Conservation (phyloP, 108 stramenopile species). For the Pseudonitzschia multistriata region DNA sequence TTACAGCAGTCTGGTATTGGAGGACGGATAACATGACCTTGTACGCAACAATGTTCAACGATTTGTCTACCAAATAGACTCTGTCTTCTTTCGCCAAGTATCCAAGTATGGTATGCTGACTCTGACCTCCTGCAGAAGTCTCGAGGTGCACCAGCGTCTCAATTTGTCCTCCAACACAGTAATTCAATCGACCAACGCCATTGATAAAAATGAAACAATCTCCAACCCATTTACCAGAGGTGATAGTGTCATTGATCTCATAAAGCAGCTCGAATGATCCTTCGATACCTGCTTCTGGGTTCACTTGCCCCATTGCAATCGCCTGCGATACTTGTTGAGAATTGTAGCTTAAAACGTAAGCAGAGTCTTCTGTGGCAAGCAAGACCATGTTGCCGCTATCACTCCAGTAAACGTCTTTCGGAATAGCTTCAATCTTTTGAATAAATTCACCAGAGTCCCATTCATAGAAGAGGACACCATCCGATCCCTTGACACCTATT, state of each 20-base stretch:
- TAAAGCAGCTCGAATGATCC: constrained; percentile 93
- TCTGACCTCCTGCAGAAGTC: constrained; percentile 73
- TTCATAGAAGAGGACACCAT: constrained; percentile 93
- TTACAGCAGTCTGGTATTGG: constrained; percentile 99
- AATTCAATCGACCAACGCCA: constrained; percentile 87
- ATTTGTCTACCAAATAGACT: constrained; percentile 94
- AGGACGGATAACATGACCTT: constrained; percentile 88
- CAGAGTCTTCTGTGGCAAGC: constrained; percentile 88
- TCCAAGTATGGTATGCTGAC: constrained; percentile 89
- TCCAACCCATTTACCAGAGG: constrained; percentile 97
- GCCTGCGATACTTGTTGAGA: constrained; percentile 76
- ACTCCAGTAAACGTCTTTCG: constrained; percentile 96
- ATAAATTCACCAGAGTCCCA: constrained; percentile 95
- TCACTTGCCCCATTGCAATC: constrained; percentile 80
- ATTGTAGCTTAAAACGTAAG: constrained; percentile 92
- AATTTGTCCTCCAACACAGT: constrained; percentile 97
- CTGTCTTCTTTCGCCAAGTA: constrained; percentile 98
- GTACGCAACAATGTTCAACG: constrained; percentile 90
- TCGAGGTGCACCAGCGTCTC: constrained; percentile 97
- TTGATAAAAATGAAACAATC: constrained; percentile 99
- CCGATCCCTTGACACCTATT: constrained; percentile 91
- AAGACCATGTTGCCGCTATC: constrained; percentile 93
- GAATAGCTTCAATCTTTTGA: constrained; percentile 92
- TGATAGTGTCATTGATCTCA: constrained; percentile 90
- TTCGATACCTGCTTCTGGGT: constrained; percentile 93